Conservation (phyloP, 106 monocot genomes). For the Agapanthus africanus region DNA sequence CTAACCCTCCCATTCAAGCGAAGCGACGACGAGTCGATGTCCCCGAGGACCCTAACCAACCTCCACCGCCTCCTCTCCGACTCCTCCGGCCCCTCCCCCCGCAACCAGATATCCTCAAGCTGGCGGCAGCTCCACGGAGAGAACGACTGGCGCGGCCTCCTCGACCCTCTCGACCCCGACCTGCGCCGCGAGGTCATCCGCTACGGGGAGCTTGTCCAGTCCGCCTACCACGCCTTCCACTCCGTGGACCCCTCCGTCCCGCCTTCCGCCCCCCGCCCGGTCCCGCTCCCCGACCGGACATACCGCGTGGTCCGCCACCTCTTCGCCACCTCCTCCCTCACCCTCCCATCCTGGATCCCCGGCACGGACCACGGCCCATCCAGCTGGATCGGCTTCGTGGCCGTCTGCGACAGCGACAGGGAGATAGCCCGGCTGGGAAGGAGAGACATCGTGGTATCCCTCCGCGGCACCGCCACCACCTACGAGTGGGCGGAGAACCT, state of each 20-base stretch:
- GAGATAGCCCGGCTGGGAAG: constrained; percentile 59
- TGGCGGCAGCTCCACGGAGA: constrained; percentile 69
- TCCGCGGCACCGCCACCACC: constrained; percentile 68
- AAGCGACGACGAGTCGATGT: constrained; percentile 19
- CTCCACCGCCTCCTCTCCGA: constrained; percentile 49
- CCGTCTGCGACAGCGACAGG: constrained; percentile 42
- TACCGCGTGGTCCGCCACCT: constrained; percentile 51
- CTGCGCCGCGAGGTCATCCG: constrained; percentile 90
- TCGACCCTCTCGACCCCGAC: constrained; percentile 68
- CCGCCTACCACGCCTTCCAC: constrained; percentile 59
- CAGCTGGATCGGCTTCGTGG: constrained; percentile 70
- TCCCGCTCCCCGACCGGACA: constrained; percentile 34
- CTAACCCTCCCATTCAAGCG: constrained; percentile 30
- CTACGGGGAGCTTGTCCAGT: constrained; percentile 82
- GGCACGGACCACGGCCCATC: constrained; percentile 28
- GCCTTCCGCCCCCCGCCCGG: constrained; percentile 10
- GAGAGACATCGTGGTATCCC: constrained; percentile 62
- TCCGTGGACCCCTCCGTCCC: constrained; percentile 14
- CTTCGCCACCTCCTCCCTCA: constrained; percentile 76
- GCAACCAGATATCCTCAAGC: constrained; percentile 21
- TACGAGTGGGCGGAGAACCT: constrained; percentile 80
- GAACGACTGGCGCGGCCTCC: constrained; percentile 57
- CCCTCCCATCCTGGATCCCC: constrained; percentile 30
- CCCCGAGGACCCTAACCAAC: constrained; percentile 42
- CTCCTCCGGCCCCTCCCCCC: constrained; percentile 49